A percentile compares a stretch with the other conserved stretches of the same genome.
phyloP scores from a whole-genome alignment of 805 yeast species.

The Candida vartiovaarae region DNA sequence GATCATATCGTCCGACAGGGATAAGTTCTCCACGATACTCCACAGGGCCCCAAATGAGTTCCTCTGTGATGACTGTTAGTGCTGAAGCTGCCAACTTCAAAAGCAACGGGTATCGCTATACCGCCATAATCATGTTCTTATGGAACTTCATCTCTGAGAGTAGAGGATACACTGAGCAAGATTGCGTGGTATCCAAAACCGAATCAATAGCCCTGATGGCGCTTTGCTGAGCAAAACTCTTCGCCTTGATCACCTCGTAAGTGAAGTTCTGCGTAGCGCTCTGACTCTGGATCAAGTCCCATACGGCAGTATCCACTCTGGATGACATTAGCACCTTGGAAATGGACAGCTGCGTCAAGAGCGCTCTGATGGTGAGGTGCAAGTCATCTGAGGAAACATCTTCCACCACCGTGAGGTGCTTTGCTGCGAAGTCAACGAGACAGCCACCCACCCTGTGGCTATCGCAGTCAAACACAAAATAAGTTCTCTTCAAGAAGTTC shows the following conservation, averaged over 20 bases:
- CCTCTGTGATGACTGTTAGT: constrained; percentile 1
- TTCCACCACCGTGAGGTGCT: constrained; percentile 5
- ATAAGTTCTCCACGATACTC: constrained; percentile 1
- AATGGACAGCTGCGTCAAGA: constrained; percentile 2
- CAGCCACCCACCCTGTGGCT: constrained; percentile 8
- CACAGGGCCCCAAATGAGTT: constrained; percentile 3
- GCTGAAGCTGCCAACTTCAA: background rate
- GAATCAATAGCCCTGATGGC: constrained; percentile 3
- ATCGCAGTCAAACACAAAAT: constrained; percentile 6
- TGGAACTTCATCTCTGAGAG: constrained; percentile 5
- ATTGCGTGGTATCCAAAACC: background rate
- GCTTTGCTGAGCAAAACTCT: constrained; percentile 1
- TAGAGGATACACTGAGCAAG: background rate
- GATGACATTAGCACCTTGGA: constrained; percentile 5
- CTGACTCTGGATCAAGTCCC: constrained; percentile 2
- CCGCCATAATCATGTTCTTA: constrained; percentile 5
- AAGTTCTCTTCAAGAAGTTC: too few species aligned
- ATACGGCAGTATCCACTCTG: constrained; percentile 1
- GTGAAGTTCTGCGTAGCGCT: constrained; percentile 2
- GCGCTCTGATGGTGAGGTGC: background rate
- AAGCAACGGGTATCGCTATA: background rate
- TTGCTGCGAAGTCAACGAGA: constrained; percentile 3
- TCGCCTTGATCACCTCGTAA: constrained; percentile 5
- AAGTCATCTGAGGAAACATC: constrained; percentile 1
- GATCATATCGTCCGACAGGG: constrained; percentile 1